These are phyloP conservation scores for Fagus sylvatica DNA, from an alignment of 306 rosid genomes.

Conservation along the genomic window DNA sequence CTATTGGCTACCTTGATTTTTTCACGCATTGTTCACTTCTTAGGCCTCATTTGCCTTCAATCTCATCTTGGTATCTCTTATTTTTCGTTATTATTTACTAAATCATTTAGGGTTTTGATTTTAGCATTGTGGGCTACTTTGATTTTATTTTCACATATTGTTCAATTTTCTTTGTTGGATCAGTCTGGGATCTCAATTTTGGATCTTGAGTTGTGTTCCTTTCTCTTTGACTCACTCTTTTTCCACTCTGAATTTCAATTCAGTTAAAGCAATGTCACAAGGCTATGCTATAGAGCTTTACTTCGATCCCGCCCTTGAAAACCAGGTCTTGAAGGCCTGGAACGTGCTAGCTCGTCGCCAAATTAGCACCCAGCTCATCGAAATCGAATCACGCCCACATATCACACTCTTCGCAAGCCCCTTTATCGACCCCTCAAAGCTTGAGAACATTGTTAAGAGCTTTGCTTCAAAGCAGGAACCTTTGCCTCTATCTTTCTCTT, in stretches of 20 bases:
- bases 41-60: not conserved
- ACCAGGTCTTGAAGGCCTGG: conserved; percentile 96
- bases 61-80: not conserved
- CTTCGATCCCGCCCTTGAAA: conserved; percentile 91
- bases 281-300: conserved; percentile 91
- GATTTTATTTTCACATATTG: not conserved
- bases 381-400: conserved; percentile 93
- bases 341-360: conserved; percentile 89
- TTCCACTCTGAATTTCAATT: conserved; percentile 5
- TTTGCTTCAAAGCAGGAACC: conserved; percentile 72
- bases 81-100: not conserved
- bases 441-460: conserved; percentile 48
- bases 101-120: conserved; percentile 1
- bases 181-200: conserved; percentile 36
- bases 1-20: conserved; percentile 13
- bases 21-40: no score
- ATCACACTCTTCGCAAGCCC: conserved; percentile 81
- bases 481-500: conserved; percentile 65
- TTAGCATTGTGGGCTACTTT: conserved; percentile 7
- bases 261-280: conserved; percentile 55
- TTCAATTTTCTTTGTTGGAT: conserved; percentile 8
- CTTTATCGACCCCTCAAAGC: conserved; percentile 54
- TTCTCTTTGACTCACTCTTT: conserved; percentile 4
- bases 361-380: conserved; percentile 82
- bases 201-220: conserved; percentile 28